phyloP scores from a whole-genome alignment of 2,329 filamentous ascomycete genomes.

The Intubia oerlemansii region DNA sequence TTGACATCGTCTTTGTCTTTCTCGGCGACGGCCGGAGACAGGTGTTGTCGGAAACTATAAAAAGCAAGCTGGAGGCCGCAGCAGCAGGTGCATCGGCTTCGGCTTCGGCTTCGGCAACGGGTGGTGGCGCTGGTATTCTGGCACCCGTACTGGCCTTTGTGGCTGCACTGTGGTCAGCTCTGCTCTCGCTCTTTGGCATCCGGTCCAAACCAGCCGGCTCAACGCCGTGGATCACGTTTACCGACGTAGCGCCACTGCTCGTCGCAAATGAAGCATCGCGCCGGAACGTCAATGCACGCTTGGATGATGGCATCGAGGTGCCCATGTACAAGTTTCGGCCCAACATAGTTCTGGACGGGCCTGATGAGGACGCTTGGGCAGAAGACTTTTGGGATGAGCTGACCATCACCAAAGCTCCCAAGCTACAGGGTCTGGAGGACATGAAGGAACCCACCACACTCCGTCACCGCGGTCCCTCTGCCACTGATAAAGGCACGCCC shows the following conservation, averaged over 20 bases:
- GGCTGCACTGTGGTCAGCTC: neutral
- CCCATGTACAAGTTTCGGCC: slow-evolving; percentile 51
- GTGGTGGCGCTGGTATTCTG: neutral
- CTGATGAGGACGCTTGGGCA: slow-evolving; percentile 36
- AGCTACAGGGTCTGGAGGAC: neutral
- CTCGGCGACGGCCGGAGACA: slow-evolving; percentile 37
- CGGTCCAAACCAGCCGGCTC: neutral
- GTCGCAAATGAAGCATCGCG: slow-evolving; percentile 50
- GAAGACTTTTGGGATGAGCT: slow-evolving; percentile 56
- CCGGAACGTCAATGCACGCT: slow-evolving; percentile 36
- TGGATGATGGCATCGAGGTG: slow-evolving; percentile 26
- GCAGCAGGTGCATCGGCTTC: too few species aligned
- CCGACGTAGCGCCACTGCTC: slow-evolving; percentile 53
- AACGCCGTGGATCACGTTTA: slow-evolving; percentile 7
- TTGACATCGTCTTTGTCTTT: slow-evolving; percentile 37
- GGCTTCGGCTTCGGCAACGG: too few species aligned
- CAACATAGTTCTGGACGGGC: slow-evolving; percentile 47
- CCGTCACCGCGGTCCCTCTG: too few species aligned
- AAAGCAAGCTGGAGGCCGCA: slow-evolving; percentile 12
- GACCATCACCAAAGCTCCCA: slow-evolving; percentile 17
- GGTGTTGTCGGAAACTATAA: slow-evolving; percentile 36
- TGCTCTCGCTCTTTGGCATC: neutral
- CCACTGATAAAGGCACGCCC: neutral
- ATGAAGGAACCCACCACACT: too few species aligned
- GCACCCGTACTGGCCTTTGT: neutral